phyloP scores from a whole-genome alignment of 2,329 filamentous ascomycete species.

The Phaeosphaeriaceae sp. region DNA sequence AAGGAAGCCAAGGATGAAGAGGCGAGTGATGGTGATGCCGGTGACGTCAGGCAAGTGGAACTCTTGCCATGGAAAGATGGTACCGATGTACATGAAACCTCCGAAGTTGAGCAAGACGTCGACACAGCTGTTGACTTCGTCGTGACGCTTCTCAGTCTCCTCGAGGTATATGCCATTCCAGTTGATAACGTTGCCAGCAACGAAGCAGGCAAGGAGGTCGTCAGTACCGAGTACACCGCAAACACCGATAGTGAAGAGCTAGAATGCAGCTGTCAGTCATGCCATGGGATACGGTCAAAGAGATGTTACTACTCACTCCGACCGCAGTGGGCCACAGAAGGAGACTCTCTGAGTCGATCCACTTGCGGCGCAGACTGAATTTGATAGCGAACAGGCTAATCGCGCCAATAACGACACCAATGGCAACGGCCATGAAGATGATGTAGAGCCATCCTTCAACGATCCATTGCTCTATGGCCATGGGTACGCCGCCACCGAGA shows the following conservation, averaged over 20 bases:
- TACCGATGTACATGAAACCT: conserved; percentile 67
- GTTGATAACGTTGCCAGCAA: conserved; percentile 67
- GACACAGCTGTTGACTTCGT: conserved; percentile 67
- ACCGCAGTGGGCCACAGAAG: conserved; percentile 61
- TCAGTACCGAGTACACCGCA: conserved; percentile 66
- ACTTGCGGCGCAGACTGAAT: conserved; percentile 54
- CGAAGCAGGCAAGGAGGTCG: conserved; percentile 68
- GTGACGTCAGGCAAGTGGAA: conserved; percentile 62
- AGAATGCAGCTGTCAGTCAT: conserved; percentile 29
- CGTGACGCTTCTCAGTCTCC: conserved; percentile 64
- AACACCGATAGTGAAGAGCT: conserved; percentile 66
- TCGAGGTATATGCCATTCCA: conserved; percentile 68
- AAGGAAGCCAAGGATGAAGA: conserved; percentile 62
- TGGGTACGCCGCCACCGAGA: conserved; percentile 60
- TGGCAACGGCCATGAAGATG: conserved; percentile 61
- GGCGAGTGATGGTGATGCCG: conserved; percentile 60
- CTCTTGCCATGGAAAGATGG: conserved; percentile 63
- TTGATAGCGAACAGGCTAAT: conserved; percentile 58
- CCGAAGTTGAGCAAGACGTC: conserved; percentile 68
- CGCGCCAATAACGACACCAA: conserved; percentile 62
- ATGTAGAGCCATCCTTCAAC: conserved; percentile 69
- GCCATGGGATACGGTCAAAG: no score
- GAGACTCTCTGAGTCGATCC: conserved; percentile 60
- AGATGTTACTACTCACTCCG: conserved; percentile 15
- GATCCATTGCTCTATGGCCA: conserved; percentile 65